Evolutionary conservation across 352 stramenopile species (phyloP), one percentile per base, ranked within the genome.

Genomic region (Pythium grandisporangium): DNA sequence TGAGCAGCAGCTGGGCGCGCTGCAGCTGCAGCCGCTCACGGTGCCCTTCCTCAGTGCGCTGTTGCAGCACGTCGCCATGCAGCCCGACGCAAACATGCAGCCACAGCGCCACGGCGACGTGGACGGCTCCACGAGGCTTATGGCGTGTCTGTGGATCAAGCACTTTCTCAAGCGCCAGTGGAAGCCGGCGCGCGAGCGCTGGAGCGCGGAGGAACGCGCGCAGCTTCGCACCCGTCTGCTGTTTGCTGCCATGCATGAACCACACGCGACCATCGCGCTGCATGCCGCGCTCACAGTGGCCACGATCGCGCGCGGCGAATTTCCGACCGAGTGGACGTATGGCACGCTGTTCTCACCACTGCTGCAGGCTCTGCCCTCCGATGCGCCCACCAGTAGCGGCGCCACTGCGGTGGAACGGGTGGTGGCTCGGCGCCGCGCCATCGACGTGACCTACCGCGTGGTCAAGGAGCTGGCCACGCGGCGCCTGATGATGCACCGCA

Each of bases 131-230:
- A 42, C 83, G 53, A 70, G 75, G 33, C 61, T 92, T 13, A 51
- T 86, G 34, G 70, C 67, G 20, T 66, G 75, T 37, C 57, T 92
- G 12, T 92, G 78, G 75, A 64, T 92, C 37, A 92, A 92, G 54
- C 67, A 91, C 23, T 66, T 63, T 23, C 45, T 82, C 29, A 78
- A 82, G 51, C 44, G 52, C 30, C 68, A 81, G 46, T 74, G 63
- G 51, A 68, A 74, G 25, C n/a, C n/a, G n/a, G 11, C 38, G 16
- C 37, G 45, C 34, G 11, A 44, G 10, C 8, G 60, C 55, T 54
- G 42, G 16, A 64, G 37, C 6, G 69, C 75, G 11, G 43, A 58
- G 4, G 71, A 90, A 34, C 65, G 67, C 26, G 44, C 30, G 13
- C 59, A 82, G 20, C 43, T 77, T 27, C 72, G 74, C 14, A 47